phyloP scores from a whole-genome alignment of 2,329 filamentous ascomycete genomes.

The Hyphodiscus sp. region DNA sequence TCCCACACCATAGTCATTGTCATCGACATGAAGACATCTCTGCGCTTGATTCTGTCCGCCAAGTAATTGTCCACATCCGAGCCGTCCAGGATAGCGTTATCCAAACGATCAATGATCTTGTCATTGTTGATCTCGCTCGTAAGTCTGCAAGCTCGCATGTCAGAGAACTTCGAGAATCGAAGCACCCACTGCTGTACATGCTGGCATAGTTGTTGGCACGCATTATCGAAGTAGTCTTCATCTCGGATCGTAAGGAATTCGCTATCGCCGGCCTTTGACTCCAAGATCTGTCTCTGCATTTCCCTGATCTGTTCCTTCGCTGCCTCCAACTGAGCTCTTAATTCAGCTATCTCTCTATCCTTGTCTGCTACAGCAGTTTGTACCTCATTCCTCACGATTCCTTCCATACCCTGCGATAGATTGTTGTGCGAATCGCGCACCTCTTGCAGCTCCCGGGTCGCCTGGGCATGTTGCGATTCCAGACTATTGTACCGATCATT shows the following conservation, averaged over 20 bases:
- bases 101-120: constrained; percentile 87
- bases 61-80: constrained; percentile 88
- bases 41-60: constrained; percentile 76
- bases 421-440: constrained; percentile 57
- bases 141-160: constrained; percentile 78
- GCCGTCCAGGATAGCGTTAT: constrained; percentile 90
- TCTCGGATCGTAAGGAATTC: constrained; percentile 75
- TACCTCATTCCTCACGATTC: constrained; percentile 54
- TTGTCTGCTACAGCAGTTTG: constrained; percentile 66
- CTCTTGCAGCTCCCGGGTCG: constrained; percentile 62
- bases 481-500: constrained; percentile 63
- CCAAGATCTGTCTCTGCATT: constrained; percentile 52
- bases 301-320: constrained; percentile 58
- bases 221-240: constrained; percentile 91
- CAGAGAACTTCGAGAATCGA: constrained; percentile 96
- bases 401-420: constrained; percentile 56
- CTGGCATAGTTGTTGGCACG: constrained; percentile 90
- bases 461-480: constrained; percentile 58
- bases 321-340: constrained; percentile 69
- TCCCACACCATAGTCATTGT: constrained; percentile 99
- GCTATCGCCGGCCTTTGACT: constrained; percentile 53
- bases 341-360: constrained; percentile 71
- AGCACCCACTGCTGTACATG: constrained; percentile 97
- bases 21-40: constrained; percentile 97
- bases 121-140: constrained; percentile 84